Evolutionary conservation across 345 rosid species (phyloP).

Genomic region (Gossypium longicalyx): DNA sequence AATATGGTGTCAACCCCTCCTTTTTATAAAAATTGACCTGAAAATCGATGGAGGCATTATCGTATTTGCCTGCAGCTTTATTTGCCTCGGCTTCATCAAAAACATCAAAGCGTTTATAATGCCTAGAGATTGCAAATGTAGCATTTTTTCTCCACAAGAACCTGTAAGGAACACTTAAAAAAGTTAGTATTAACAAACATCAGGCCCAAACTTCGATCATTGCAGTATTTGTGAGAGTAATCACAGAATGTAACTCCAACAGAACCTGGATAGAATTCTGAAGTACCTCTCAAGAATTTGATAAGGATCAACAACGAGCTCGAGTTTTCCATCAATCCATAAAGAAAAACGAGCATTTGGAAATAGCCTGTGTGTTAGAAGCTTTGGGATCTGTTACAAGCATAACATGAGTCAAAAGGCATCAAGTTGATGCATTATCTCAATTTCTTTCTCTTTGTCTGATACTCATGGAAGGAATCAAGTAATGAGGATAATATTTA

Average conservation of each 20-base stretch:
- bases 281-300: slow-evolving; percentile 93
- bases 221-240: neutral
- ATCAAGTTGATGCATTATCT: neutral
- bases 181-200: neutral
- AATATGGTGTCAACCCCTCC: slow-evolving; percentile 86
- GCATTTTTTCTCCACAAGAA: slow-evolving; percentile 95
- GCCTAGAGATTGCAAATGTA: slow-evolving; percentile 92
- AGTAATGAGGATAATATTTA: neutral
- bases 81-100: slow-evolving; percentile 94
- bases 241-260: neutral
- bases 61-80: slow-evolving; percentile 97
- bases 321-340: slow-evolving; percentile 98
- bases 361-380: slow-evolving; percentile 76
- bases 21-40: slow-evolving; percentile 83
- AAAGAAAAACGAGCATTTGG: slow-evolving; percentile 89
- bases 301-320: slow-evolving; percentile 88
- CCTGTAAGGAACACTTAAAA: slow-evolving; percentile 38
- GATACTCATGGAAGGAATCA: neutral
- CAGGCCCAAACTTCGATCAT: neutral
- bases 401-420: slow-evolving; percentile 21
- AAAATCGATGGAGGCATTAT: slow-evolving; percentile 80
- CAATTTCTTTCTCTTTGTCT: neutral
- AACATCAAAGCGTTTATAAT: slow-evolving; percentile 85
- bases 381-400: slow-evolving; percentile 64
- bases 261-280: neutral